phyloP scores from a whole-genome alignment of 2,329 filamentous ascomycete genomes.

The Paraphoma sp. region DNA sequence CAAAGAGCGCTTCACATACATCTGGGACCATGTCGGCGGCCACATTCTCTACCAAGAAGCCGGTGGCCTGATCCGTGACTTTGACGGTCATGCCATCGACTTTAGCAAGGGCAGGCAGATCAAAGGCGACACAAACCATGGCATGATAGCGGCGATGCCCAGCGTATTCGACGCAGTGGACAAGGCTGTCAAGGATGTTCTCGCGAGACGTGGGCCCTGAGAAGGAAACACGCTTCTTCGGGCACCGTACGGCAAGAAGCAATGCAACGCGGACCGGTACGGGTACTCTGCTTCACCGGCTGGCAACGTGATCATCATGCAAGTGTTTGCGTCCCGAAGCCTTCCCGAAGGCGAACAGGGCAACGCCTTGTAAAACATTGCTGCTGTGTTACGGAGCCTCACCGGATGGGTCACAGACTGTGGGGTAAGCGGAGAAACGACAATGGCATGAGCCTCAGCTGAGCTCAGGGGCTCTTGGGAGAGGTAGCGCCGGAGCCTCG shows the following conservation, averaged over 20 bases:
- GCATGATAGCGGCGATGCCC: constrained; percentile 43
- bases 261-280: constrained; percentile 8
- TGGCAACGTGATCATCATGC: constrained; percentile 11
- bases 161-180: constrained; percentile 33
- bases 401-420: constrained; percentile 7
- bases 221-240: background rate
- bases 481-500: background rate
- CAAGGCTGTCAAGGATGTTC: constrained; percentile 35
- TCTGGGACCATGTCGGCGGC: constrained; percentile 65
- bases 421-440: constrained; percentile 10
- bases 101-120: constrained; percentile 49
- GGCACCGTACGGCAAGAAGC: background rate
- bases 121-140: constrained; percentile 40
- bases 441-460: constrained; percentile 26
- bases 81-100: constrained; percentile 58
- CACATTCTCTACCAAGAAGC: constrained; percentile 59
- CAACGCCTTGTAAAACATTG: background rate
- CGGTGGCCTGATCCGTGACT: constrained; percentile 59
- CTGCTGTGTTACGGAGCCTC: constrained; percentile 1
- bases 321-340: background rate
- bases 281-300: constrained; percentile 23
- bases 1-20: constrained; percentile 52
- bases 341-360: background rate
- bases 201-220: constrained; percentile 9
- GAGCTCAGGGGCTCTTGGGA: constrained; percentile 7